Base-by-base conservation (phyloP, 2,329 filamentous ascomycete species). In the Huntiella abstrusa region DNA sequence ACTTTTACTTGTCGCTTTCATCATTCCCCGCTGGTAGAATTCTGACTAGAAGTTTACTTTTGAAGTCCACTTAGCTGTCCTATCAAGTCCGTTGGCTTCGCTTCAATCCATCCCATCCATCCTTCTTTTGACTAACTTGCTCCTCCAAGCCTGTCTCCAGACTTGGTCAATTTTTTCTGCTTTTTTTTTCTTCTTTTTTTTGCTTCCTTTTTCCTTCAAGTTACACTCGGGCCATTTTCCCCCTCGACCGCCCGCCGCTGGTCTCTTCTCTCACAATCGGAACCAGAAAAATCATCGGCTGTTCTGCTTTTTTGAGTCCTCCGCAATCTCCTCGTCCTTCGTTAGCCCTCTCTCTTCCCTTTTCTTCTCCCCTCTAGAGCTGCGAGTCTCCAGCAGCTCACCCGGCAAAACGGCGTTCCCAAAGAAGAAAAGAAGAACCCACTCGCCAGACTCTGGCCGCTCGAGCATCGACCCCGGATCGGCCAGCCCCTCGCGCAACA, bases 401-500 rank as follows among this genome's bases (percentile, higher is more conserved):
- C 69, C 22, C 61, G 67, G 71, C 75, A 80, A 70, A 63, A 80
- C 75, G 75, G 78, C 75, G 75, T 78, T 73, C 67, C 69, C 65
- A 70, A 80, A 79, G 74, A 80, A 79, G 75, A 70, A 75, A 69
- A 79, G 74, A 71, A 71, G 79, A 49, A 52, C 63, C 57, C 69
- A 66, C 55, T 64, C 62, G 58, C 59, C 62, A 49, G 47, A 38
- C 43, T 46, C 47, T 44, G 39, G 39, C 40, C 33, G 38, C 32
- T 42, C 39, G 15, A 41, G 52, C 59, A 61, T 54, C 59, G 60
- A 58, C 64, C 69, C 58, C 57, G 61, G 32, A 11, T 49, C 47
- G 22, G 45, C 47, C 51, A 60, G 60, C 54, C 59, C 55, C 45
- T 53, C 57, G 52, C 57, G 53, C 40, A 49, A 51, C 52, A 58